phyloP scores from a whole-genome alignment of 2,329 filamentous ascomycete genomes.

The Aspergillus sp. region DNA sequence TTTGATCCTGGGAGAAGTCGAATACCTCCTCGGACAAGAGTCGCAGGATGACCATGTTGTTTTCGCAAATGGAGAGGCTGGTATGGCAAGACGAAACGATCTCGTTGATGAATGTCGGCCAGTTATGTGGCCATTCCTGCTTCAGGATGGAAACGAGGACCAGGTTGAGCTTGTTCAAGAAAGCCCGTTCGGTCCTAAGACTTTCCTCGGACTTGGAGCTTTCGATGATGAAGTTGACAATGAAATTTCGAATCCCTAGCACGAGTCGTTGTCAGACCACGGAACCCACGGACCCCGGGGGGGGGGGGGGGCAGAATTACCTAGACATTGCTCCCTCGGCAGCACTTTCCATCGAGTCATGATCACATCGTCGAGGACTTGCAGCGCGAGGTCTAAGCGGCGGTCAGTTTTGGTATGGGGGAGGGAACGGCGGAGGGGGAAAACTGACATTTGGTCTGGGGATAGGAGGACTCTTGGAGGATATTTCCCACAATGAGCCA shows the following conservation, averaged over 20 bases:
- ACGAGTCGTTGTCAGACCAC: slow-evolving; percentile 10
- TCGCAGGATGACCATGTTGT: slow-evolving; percentile 98
- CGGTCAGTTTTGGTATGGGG: slow-evolving; percentile 21
- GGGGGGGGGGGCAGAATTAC: no score
- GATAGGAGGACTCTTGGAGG: slow-evolving; percentile 81
- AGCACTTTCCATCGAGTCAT: slow-evolving; percentile 98
- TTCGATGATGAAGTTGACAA: slow-evolving; percentile 96
- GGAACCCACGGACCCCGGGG: not conserved
- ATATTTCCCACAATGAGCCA: slow-evolving; percentile 98
- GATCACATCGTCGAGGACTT: slow-evolving; percentile 96
- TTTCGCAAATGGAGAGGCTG: slow-evolving; percentile 95
- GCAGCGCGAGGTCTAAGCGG: slow-evolving; percentile 69
- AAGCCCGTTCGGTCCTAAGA: slow-evolving; percentile 70
- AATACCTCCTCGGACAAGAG: slow-evolving; percentile 97
- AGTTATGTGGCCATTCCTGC: slow-evolving; percentile 99
- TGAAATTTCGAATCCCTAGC: slow-evolving; percentile 93
- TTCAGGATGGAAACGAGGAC: slow-evolving; percentile 96
- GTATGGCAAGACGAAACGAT: slow-evolving; percentile 95
- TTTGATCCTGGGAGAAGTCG: slow-evolving; percentile 96
- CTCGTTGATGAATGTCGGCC: slow-evolving; percentile 99
- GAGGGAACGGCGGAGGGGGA: not conserved
- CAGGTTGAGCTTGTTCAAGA: slow-evolving; percentile 96
- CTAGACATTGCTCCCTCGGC: slow-evolving; percentile 90
- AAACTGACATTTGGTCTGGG: slow-evolving; percentile 85
- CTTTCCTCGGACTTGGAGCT: slow-evolving; percentile 84